phyloP scores from a whole-genome alignment of 768 basidiomycete genomes.

The Vararia minispora region DNA sequence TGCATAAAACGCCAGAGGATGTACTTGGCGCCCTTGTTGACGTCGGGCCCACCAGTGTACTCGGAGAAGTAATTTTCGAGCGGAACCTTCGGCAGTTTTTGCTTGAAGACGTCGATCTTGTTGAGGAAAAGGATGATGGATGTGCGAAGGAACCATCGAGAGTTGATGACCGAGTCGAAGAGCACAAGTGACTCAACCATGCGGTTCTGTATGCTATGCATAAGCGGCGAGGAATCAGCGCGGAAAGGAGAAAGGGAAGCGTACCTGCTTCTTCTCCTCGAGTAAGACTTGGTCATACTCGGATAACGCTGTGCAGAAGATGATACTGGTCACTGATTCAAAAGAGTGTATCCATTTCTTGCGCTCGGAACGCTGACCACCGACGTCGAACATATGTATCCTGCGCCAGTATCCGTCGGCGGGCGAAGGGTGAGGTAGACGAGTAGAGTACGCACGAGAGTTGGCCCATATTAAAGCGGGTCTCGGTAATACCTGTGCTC shows the following conservation, averaged over 20 bases:
- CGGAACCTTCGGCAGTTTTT: constrained; percentile 61
- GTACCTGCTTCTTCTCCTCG: constrained; percentile 55
- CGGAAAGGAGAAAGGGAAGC: constrained; percentile 13
- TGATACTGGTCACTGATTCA: constrained; percentile 71
- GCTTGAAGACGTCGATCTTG: constrained; percentile 71
- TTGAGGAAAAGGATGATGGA: constrained; percentile 60
- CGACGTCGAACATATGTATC: constrained; percentile 70
- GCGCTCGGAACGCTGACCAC: constrained; percentile 50
- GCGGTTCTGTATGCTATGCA: constrained; percentile 39
- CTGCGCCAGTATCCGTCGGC: constrained; percentile 14
- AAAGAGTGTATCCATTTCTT: constrained; percentile 61
- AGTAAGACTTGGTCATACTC: constrained; percentile 68
- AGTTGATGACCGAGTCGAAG: constrained; percentile 73
- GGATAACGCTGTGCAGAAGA: constrained; percentile 65
- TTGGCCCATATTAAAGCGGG: constrained; percentile 62
- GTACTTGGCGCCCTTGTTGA: constrained; percentile 91
- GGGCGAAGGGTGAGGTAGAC: neutral
- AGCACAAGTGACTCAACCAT: constrained; percentile 66
- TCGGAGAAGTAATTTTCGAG: constrained; percentile 78
- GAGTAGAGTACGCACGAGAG: constrained; percentile 19
- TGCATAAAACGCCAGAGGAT: constrained; percentile 95
- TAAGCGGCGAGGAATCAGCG: neutral
- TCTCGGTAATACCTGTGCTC: constrained; percentile 86
- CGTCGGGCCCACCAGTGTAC: constrained; percentile 80
- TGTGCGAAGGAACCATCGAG: constrained; percentile 61